Percentiles rank a stretch among this genome's conserved stretches.
These are phyloP conservation scores for Penicillium lividum DNA, from an alignment of 495 filamentous ascomycete genomes.

Conservation along the genomic window DNA sequence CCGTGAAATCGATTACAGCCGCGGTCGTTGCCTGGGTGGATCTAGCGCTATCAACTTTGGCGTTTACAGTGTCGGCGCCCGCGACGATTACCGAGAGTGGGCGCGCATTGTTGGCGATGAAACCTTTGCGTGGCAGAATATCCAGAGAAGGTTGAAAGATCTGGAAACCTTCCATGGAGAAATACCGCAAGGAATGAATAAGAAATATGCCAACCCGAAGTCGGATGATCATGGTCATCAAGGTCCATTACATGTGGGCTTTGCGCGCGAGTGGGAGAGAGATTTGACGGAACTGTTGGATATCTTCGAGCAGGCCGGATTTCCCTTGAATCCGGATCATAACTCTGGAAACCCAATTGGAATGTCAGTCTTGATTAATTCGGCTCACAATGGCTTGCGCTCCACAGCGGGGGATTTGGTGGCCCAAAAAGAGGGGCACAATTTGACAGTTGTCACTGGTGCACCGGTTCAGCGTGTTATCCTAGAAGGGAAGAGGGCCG, in stretches of 20 bases:
- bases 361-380: slow-evolving; percentile 47
- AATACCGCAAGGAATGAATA: slow-evolving; percentile 36
- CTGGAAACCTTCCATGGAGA: slow-evolving; percentile 53
- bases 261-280: slow-evolving; percentile 44
- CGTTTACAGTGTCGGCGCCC: slow-evolving; percentile 52
- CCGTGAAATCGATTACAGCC: slow-evolving; percentile 52
- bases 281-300: slow-evolving; percentile 43
- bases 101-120: slow-evolving; percentile 35
- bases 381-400: slow-evolving; percentile 45
- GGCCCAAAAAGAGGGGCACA: slow-evolving; percentile 29
- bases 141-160: slow-evolving; percentile 43
- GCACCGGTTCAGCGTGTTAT: slow-evolving; percentile 49
- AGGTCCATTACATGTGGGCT: slow-evolving; percentile 49
- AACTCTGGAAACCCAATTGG: slow-evolving; percentile 60
- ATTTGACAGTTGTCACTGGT: slow-evolving; percentile 50
- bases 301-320: slow-evolving; percentile 42
- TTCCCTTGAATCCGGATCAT: slow-evolving; percentile 50
- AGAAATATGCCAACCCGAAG: slow-evolving; percentile 29
- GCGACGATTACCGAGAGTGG: slow-evolving; percentile 60
- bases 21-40: slow-evolving; percentile 60
- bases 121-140: slow-evolving; percentile 45
- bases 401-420: slow-evolving; percentile 53
- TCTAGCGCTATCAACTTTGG: slow-evolving; percentile 62
- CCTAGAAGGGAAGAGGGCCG: slow-evolving; percentile 48
- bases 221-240: slow-evolving; percentile 45